Conservation (phyloP, 345 rosid species). For the Camelina neglecta region DNA sequence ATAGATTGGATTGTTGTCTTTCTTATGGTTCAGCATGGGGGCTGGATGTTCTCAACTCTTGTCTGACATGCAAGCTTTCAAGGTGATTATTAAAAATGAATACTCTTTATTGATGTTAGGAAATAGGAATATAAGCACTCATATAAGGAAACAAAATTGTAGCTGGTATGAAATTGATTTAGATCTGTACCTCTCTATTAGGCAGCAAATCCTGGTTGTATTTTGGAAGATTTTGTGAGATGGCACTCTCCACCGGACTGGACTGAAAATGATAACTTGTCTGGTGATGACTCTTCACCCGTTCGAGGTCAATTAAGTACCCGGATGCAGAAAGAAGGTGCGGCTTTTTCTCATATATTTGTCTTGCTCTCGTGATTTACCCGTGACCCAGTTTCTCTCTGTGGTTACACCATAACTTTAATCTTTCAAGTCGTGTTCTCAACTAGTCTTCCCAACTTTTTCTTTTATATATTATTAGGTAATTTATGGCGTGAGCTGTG, state of each 20-base stretch:
- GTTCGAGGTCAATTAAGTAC: constrained; percentile 82
- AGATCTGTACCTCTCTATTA: constrained; percentile 32
- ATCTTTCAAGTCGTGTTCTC: constrained; percentile 1
- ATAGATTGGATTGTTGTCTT: constrained; percentile 43
- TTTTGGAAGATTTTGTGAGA: constrained; percentile 96
- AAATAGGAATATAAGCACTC: constrained; percentile 2
- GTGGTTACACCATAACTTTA: constrained; percentile 3
- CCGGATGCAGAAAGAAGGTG: constrained; percentile 98
- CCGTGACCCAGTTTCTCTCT: neutral
- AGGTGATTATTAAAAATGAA: constrained; percentile 55
- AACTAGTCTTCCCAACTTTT: neutral
- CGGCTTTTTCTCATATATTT: constrained; percentile 6
- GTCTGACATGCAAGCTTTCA: constrained; percentile 99
- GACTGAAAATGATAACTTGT: constrained; percentile 62
- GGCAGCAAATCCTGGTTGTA: constrained; percentile 99
- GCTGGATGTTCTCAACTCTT: constrained; percentile 99
- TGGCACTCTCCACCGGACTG: constrained; percentile 99
- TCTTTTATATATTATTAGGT: constrained; percentile 50
- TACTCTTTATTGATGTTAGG: constrained; percentile 19
- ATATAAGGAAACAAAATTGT: neutral
- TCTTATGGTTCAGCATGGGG: constrained; percentile 76
- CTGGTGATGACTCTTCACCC: constrained; percentile 59
- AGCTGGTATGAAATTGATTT: constrained; percentile 13
- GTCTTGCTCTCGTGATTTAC: neutral
- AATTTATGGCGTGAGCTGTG: constrained; percentile 96